phyloP scores from a whole-genome alignment of 192 early-diverging fungal species.

The Diversispora eburnea region DNA sequence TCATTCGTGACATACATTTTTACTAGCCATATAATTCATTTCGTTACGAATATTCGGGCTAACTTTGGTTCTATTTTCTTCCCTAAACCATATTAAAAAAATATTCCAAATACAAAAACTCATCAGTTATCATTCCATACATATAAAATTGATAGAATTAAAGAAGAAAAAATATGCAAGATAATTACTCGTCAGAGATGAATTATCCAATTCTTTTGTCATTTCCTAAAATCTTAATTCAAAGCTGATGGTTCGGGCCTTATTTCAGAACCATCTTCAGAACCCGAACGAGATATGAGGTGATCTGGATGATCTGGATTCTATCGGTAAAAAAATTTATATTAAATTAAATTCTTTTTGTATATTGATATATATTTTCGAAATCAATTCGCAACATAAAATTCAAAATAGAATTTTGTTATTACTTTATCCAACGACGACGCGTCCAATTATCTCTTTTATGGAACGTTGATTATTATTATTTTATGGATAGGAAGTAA shows the following conservation, averaged over 20 bases:
- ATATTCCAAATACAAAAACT: neutral
- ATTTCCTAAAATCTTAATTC: slow-evolving; percentile 7
- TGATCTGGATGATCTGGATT: neutral
- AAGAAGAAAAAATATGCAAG: neutral
- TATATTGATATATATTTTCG: no score
- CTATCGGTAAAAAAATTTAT: no score
- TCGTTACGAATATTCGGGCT: slow-evolving; percentile 1
- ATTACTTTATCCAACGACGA: no score
- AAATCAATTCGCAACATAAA: no score
- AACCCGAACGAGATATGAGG: neutral
- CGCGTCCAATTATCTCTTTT: no score
- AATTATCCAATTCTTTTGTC: slow-evolving; percentile 7
- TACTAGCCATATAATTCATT: slow-evolving; percentile 17
- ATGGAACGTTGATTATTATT: no score
- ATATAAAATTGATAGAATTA: no score
- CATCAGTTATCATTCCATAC: no score
- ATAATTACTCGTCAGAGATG: neutral
- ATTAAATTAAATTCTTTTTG: no score
- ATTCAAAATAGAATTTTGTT: no score
- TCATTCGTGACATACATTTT: neutral
- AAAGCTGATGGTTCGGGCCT: slow-evolving; percentile 6
- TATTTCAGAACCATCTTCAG: neutral
- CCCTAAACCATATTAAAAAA: neutral
- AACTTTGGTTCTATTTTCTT: neutral
- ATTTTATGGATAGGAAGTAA: no score